Conservation (phyloP, 139 green algal species). For the Astrephomene gubernaculifera region DNA sequence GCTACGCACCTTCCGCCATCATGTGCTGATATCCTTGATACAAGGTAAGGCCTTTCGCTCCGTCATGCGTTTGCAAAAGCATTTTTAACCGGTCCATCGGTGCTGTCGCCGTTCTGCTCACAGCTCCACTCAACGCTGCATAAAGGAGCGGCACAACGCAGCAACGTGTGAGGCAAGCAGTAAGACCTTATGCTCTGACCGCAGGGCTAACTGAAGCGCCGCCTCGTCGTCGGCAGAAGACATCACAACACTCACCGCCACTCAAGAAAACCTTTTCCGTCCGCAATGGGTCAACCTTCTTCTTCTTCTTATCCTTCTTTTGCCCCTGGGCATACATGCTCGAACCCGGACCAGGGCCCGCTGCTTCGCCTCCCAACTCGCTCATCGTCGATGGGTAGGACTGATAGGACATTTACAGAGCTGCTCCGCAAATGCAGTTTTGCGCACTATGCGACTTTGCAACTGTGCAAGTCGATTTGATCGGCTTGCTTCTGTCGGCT, state of each 20-base stretch:
- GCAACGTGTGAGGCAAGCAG: too few relatives aligned
- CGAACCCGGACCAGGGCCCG: slow-evolving; percentile 28
- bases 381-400: slow-evolving; percentile 5
- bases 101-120: slow-evolving; percentile 90
- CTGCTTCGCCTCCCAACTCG: slow-evolving; percentile 1
- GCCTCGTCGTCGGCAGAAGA: too few relatives aligned
- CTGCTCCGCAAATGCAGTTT: not conserved
- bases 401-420: slow-evolving; percentile 3
- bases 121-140: slow-evolving; percentile 85
- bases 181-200: too few relatives aligned
- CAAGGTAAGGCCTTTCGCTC: slow-evolving; percentile 68
- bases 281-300: slow-evolving; percentile 13
- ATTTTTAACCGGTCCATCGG: slow-evolving; percentile 96
- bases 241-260: slow-evolving; percentile 25
- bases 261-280: slow-evolving; percentile 45
- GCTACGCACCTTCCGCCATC: slow-evolving; percentile 78
- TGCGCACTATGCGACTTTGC: not conserved
- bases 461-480: not conserved
- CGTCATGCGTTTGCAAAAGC: slow-evolving; percentile 88
- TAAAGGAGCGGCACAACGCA: not conserved
- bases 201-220: too few relatives aligned
- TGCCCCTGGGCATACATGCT: not conserved
- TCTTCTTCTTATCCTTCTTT: not conserved
- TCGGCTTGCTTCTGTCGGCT: not conserved
- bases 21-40: slow-evolving; percentile 76